phyloP scores from a whole-genome alignment of 805 yeast species.

The Crinitomyces ghanaensis region DNA sequence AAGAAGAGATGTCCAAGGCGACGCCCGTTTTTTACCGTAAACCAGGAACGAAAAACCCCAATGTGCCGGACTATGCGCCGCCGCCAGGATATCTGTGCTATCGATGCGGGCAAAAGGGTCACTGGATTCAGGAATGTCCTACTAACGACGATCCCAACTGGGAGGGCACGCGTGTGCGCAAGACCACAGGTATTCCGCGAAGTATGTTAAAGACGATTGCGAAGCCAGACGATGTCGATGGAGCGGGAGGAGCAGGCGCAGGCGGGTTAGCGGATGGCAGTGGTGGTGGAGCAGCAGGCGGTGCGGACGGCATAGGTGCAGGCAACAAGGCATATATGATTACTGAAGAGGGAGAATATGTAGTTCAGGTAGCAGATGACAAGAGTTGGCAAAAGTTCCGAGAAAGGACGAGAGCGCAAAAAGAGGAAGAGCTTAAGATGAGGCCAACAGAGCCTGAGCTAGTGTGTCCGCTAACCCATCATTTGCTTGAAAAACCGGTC shows the following conservation, averaged over 20 bases:
- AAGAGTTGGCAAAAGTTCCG: conserved; percentile 85
- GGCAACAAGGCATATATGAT: conserved; percentile 51
- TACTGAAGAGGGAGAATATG: conserved; percentile 91
- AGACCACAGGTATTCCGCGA: conserved; percentile 96
- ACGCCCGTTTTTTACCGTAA: conserved; percentile 51
- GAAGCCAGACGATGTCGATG: conserved; percentile 56
- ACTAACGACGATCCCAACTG: conserved; percentile 85
- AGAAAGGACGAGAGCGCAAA: conserved; percentile 37
- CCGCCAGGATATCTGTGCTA: conserved; percentile 96
- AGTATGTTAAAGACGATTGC: conserved; percentile 80
- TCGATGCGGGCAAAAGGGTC: conserved; percentile 91
- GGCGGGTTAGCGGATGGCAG: too few species aligned
- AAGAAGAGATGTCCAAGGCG: conserved; percentile 78
- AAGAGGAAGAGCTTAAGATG: conserved; percentile 29
- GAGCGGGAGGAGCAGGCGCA: too few species aligned
- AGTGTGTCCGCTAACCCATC: conserved; percentile 59
- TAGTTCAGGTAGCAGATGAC: conserved; percentile 88
- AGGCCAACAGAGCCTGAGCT: conserved; percentile 52
- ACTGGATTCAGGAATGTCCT: conserved; percentile 95
- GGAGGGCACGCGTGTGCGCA: conserved; percentile 81
- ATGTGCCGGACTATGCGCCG: conserved; percentile 55
- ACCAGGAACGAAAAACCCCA: conserved; percentile 26
- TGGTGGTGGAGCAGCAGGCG: too few species aligned
- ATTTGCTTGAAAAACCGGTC: conserved; percentile 59
- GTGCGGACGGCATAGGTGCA: too few species aligned